Conservation (phyloP, 2,329 filamentous ascomycete genomes). For the Metarhizium rileyi region DNA sequence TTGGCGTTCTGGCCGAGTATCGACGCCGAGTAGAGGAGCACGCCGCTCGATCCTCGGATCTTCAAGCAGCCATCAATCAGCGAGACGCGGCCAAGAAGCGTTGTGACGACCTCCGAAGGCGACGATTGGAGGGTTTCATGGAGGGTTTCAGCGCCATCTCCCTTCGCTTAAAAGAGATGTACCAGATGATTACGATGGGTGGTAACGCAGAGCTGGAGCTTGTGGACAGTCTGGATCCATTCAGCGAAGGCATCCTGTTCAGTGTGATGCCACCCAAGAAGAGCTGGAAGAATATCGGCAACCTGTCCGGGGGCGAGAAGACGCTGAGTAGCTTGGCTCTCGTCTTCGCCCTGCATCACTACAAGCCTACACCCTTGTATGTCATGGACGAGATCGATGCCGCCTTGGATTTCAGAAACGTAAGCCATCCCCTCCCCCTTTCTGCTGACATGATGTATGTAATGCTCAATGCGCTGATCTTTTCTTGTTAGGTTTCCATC, state of each 20-base stretch:
- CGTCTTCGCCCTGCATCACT: constrained; percentile 97
- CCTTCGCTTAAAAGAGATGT: constrained; percentile 95
- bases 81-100: constrained; percentile 86
- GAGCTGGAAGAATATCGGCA: constrained; percentile 99
- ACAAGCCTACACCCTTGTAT: constrained; percentile 93
- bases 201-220: constrained; percentile 96
- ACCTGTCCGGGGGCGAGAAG: constrained; percentile 93
- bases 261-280: constrained; percentile 99
- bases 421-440: constrained; percentile 40
- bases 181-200: constrained; percentile 99
- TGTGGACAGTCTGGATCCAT: constrained; percentile 91
- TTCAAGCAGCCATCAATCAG: constrained; percentile 64
- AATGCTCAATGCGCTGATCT: neutral
- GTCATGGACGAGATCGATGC: constrained; percentile 99
- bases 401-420: constrained; percentile 93
- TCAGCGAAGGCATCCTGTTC: constrained; percentile 93
- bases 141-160: constrained; percentile 93
- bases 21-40: constrained; percentile 78
- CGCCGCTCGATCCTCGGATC: constrained; percentile 69
- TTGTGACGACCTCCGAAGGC: constrained; percentile 80
- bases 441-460: neutral
- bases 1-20: constrained; percentile 82
- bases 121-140: constrained; percentile 96
- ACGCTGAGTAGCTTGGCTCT: constrained; percentile 85
- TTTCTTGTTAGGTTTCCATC: constrained; percentile 67